Conservation (phyloP, 2,329 filamentous ascomycete genomes). For the Verticillium nubilum region DNA sequence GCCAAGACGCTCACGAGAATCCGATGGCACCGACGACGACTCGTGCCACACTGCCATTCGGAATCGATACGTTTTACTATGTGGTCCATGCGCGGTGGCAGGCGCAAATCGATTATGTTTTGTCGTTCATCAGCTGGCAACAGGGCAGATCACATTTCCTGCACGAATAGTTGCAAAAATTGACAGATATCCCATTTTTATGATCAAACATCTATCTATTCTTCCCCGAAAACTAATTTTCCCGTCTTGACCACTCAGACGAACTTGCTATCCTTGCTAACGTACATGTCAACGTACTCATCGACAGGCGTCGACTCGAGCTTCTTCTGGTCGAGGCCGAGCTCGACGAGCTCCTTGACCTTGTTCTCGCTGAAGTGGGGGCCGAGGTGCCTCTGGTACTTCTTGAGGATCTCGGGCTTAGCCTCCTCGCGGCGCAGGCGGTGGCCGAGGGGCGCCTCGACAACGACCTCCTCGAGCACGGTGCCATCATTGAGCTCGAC, state of each 20-base stretch:
- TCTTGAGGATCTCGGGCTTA: conserved; percentile 92
- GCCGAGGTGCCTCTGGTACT: conserved; percentile 88
- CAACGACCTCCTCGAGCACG: conserved; percentile 79
- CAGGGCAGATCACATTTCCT: neutral
- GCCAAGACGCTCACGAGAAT: neutral
- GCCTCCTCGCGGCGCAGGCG: conserved; percentile 88
- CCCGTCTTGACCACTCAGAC: conserved; percentile 22
- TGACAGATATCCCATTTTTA: neutral
- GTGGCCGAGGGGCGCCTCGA: conserved; percentile 94
- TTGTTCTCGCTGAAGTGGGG: conserved; percentile 74
- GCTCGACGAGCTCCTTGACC: conserved; percentile 76
- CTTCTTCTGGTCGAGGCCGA: conserved; percentile 69
- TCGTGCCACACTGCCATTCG: neutral
- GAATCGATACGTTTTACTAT: neutral
- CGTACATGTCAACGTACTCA: conserved; percentile 85
- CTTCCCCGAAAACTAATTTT: neutral
- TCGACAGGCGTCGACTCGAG: conserved; percentile 81
- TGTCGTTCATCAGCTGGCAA: neutral
- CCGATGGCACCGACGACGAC: neutral
- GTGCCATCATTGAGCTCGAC: conserved; percentile 94
- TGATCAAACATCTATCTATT: neutral
- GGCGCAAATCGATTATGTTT: neutral
- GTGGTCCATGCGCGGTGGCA: neutral
- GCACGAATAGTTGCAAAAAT: neutral
- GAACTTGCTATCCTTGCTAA: conserved; percentile 58